These are phyloP conservation scores for Puccinellia tenuiflora DNA, from an alignment of 176 grass and related monocot genomes.

Conservation along the genomic window DNA sequence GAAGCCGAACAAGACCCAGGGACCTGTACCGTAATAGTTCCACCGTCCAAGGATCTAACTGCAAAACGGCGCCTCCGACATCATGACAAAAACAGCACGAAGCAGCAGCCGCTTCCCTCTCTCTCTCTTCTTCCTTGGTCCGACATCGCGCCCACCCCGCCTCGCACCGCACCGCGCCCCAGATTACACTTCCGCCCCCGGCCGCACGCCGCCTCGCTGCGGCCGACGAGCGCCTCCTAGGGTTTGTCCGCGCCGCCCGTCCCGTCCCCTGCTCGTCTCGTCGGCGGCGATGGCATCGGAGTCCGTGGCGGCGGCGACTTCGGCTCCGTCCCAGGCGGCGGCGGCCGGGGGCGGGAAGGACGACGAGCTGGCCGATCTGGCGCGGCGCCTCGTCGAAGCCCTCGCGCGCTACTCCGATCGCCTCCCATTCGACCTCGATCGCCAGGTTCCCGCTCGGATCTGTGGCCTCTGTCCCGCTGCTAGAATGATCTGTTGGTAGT, in stretches of 20 bases:
- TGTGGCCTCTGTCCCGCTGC: conserved; percentile 9
- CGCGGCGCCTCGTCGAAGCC: conserved; percentile 64
- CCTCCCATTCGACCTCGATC: conserved; percentile 79
- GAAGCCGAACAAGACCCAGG: background rate
- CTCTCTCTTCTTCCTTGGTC: background rate
- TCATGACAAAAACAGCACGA: conserved; percentile 9
- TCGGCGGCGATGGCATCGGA: conserved; percentile 28
- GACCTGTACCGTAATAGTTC: background rate
- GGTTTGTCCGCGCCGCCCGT: background rate
- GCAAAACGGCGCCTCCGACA: background rate
- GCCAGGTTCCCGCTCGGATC: conserved; percentile 65
- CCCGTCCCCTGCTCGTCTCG: background rate
- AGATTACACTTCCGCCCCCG: conserved; percentile 22
- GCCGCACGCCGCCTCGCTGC: background rate
- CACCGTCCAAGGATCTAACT: background rate
- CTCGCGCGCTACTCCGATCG: conserved; percentile 66
- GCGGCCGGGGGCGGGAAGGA: conserved; percentile 47
- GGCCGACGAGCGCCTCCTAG: conserved; percentile 13
- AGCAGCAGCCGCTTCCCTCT: background rate
- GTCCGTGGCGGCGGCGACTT: background rate
- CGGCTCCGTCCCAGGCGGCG: conserved; percentile 20
- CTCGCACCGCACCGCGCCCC: background rate
- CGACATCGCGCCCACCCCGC: conserved; percentile 1
- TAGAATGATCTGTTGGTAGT: background rate
- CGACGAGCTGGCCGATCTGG: conserved; percentile 86